Evolutionary conservation across 345 rosid genomes (phyloP).

Genomic region (Noccaea bulbosa): DNA sequence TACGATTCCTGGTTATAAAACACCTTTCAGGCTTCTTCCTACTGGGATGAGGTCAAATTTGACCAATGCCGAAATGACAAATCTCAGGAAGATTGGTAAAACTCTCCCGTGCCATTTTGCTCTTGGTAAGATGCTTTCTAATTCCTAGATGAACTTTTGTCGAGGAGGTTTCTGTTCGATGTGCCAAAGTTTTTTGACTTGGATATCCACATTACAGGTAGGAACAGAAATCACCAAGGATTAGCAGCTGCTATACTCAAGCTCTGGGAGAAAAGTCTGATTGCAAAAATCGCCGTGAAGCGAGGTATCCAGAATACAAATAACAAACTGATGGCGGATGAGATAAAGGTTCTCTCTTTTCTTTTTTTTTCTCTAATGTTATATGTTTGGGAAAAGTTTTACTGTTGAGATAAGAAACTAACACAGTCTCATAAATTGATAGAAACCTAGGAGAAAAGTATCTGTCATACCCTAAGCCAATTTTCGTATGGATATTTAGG

Average conservation of each 20-base stretch:
- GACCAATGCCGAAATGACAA: slow-evolving; percentile 95
- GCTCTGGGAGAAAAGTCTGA: slow-evolving; percentile 92
- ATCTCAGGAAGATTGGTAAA: slow-evolving; percentile 85
- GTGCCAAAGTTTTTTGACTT: slow-evolving; percentile 15
- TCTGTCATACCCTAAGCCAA: not conserved
- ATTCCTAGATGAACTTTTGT: slow-evolving; percentile 25
- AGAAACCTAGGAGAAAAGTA: slow-evolving; percentile 11
- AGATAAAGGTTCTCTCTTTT: slow-evolving; percentile 75
- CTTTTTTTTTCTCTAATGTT: slow-evolving; percentile 8
- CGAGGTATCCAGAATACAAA: slow-evolving; percentile 98
- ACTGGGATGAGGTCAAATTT: slow-evolving; percentile 88
- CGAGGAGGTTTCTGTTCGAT: slow-evolving; percentile 22
- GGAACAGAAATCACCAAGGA: slow-evolving; percentile 97
- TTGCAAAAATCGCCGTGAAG: slow-evolving; percentile 90
- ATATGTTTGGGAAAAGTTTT: slow-evolving; percentile 4
- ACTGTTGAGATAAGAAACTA: not conserved
- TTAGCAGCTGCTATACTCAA: slow-evolving; percentile 82
- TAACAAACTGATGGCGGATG: slow-evolving; percentile 96
- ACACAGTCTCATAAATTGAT: slow-evolving; percentile 7
- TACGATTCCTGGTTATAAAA: slow-evolving; percentile 77
- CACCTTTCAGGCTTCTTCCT: slow-evolving; percentile 99
- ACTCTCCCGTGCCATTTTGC: slow-evolving; percentile 97
- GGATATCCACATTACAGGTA: slow-evolving; percentile 58
- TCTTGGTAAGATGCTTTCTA: slow-evolving; percentile 63
- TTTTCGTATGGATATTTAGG: not conserved